These are phyloP conservation scores for Stramenopiles sp. DNA, from an alignment of 352 stramenopile genomes.

Conservation along the genomic window DNA sequence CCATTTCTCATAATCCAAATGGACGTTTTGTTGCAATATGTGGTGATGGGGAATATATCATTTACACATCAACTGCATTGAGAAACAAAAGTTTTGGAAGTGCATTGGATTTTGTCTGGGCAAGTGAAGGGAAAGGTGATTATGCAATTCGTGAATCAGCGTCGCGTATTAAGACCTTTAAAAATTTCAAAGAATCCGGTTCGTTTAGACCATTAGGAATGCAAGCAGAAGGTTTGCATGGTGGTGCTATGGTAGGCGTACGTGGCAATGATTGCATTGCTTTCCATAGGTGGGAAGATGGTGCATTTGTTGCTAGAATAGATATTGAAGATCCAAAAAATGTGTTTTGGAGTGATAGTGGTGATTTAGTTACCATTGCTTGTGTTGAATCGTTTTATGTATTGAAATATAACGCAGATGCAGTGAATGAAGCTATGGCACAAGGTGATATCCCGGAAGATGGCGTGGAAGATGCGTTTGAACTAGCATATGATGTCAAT, in stretches of 20 bases:
- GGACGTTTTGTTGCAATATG: conserved; percentile 92
- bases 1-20: conserved; percentile 95
- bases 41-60: conserved; percentile 98
- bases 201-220: conserved; percentile 48
- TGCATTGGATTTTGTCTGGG: conserved; percentile 95
- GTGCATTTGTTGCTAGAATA: conserved; percentile 89
- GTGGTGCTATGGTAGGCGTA: conserved; percentile 81
- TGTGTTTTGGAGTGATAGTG: conserved; percentile 90
- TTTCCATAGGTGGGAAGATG: conserved; percentile 98
- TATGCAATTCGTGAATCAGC: conserved; percentile 93
- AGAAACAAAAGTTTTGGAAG: conserved; percentile 86
- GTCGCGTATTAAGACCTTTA: conserved; percentile 87
- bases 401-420: conserved; percentile 73
- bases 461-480: conserved; percentile 89
- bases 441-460: conserved; percentile 65
- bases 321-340: conserved; percentile 74
- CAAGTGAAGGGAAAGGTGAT: conserved; percentile 79
- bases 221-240: conserved; percentile 83
- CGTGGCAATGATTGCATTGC: conserved; percentile 79
- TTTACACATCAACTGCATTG: conserved; percentile 82
- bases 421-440: conserved; percentile 60
- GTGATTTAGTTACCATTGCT: conserved; percentile 81
- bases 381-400: conserved; percentile 87
- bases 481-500: conserved; percentile 87
- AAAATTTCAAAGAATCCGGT: conserved; percentile 94